Base-by-base conservation (phyloP, 2,329 filamentous ascomycete genomes). In the Raffaelea albimanens region DNA sequence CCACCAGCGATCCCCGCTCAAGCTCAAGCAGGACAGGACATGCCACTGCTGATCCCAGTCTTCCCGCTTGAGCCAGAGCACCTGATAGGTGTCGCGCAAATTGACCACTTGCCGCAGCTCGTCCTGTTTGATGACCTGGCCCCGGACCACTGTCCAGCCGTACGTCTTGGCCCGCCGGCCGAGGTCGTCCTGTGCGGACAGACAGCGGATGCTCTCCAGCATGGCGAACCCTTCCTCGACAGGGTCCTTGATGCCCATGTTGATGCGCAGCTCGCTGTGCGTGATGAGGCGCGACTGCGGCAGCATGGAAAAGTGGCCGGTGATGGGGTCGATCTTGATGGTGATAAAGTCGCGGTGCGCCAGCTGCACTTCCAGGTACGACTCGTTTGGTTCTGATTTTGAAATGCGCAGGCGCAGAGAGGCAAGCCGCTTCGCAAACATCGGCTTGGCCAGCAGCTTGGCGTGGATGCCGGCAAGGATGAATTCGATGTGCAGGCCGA, bases 1-100 rank as follows among this genome's bases (percentile, higher is more conserved):
- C 80, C 83, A 90, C 86, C 87, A 95, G 52, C 75, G 75, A 59
- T 93, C 86, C 46, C 87, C 86, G 57, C 75, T 73, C 58, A 85
- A 71, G 59, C 83, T 82, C 60, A 88, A 73, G 45, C 80, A 80
- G 41, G 85, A 74, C 54, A 82, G 81, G 36, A 94, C 67, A 52
- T 82, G 78, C 86, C 87, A 95, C 45, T 76, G 69, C 14, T 75
- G 61, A 10, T 72, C 73, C 87, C 90, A 95, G n/a, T 78, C 80
- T 49, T 70, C 70, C 56, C 81, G 82, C 57, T 75, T 78, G 53
- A 94, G 82, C 67, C 89, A 85, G 16, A 81, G 69, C 33, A 77
- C 70, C 49, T 82, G 79, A 50, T 81, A 73, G 45, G 80, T 70
- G 45, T 84, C 78, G 36, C 78, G 71, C 13, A 79, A 76, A 52